Conservation (phyloP, 2,329 filamentous ascomycete species). For the Calonectria pauciramosa region DNA sequence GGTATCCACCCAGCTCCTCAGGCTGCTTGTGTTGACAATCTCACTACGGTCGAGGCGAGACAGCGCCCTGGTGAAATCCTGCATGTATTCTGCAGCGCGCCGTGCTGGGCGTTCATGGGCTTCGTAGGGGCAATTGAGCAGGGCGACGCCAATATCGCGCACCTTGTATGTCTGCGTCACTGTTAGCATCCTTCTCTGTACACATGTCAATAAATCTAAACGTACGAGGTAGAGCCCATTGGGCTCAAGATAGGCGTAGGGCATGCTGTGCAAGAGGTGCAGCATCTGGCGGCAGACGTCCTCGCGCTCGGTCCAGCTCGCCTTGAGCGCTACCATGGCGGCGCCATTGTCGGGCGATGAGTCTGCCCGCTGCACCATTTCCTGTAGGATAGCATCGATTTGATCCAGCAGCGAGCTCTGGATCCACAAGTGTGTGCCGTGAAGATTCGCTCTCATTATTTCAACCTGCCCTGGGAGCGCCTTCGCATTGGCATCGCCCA, state of each 20-base stretch:
- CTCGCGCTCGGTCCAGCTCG: slow-evolving; percentile 51
- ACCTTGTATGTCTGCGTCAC: slow-evolving; percentile 48
- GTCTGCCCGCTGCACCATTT: slow-evolving; percentile 17
- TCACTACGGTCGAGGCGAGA: slow-evolving; percentile 50
- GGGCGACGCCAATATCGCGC: slow-evolving; percentile 50
- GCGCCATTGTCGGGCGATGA: not conserved
- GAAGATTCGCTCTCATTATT: slow-evolving; percentile 51
- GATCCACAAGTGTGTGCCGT: slow-evolving; percentile 55
- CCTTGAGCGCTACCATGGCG: slow-evolving; percentile 19
- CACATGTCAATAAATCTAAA: not conserved
- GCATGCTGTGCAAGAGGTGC: slow-evolving; percentile 51
- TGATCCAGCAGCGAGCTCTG: slow-evolving; percentile 53
- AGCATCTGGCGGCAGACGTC: slow-evolving; percentile 54
- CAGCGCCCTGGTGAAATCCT: slow-evolving; percentile 46
- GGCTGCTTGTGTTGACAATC: slow-evolving; percentile 47
- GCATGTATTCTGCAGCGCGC: slow-evolving; percentile 46
- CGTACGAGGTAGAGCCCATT: slow-evolving; percentile 52
- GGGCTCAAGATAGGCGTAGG: slow-evolving; percentile 48
- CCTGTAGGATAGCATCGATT: slow-evolving; percentile 45
- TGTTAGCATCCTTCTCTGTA: not conserved
- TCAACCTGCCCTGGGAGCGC: slow-evolving; percentile 35
- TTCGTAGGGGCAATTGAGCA: slow-evolving; percentile 51
- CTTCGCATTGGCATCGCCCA: slow-evolving; percentile 15
- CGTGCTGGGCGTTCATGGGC: slow-evolving; percentile 40
- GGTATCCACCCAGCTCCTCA: slow-evolving; percentile 49